phyloP scores from a whole-genome alignment of 805 yeast species.

The Candida caryicola region DNA sequence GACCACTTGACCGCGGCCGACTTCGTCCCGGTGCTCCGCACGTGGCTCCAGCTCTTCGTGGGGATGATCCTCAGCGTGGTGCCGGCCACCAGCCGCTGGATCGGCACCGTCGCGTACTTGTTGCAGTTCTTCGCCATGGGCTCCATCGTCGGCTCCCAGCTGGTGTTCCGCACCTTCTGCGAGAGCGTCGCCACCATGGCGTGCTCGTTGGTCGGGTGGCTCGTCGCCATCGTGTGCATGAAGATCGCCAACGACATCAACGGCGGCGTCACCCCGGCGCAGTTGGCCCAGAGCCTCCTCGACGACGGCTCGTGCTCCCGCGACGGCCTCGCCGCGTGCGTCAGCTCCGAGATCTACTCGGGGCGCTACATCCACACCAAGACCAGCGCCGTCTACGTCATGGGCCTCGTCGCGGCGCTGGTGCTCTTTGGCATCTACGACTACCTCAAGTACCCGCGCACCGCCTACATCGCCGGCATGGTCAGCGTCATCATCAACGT shows the following conservation, averaged over 20 bases:
- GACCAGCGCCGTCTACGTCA: conserved; percentile 20
- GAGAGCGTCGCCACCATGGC: conserved; percentile 15
- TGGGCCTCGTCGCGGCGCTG: conserved; percentile 23
- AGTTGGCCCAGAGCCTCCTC: conserved; percentile 16
- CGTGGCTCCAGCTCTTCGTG: conserved; percentile 29
- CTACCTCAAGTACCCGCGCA: conserved; percentile 1
- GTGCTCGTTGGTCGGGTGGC: conserved; percentile 21
- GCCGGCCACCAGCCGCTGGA: conserved; percentile 24
- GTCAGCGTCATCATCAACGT: conserved; percentile 20
- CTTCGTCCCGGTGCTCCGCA: conserved; percentile 21
- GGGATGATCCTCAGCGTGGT: conserved; percentile 23
- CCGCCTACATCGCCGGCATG: conserved; percentile 20
- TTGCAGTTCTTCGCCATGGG: conserved; percentile 28
- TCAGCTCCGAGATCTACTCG: conserved; percentile 18
- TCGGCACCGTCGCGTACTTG: conserved; percentile 28
- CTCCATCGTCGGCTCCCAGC: conserved; percentile 25
- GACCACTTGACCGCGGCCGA: conserved; percentile 26
- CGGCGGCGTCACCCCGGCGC: conserved; percentile 22
- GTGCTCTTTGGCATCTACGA: conserved; percentile 20
- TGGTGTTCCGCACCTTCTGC: conserved; percentile 18
- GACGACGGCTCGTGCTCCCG: conserved; percentile 25
- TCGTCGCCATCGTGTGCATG: conserved; percentile 20
- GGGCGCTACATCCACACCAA: conserved; percentile 27
- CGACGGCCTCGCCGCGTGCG: conserved; percentile 18
- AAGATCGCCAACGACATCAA: conserved; percentile 23